phyloP scores from a whole-genome alignment of 140 eudicot genomes.

The Cichorium intybus region DNA sequence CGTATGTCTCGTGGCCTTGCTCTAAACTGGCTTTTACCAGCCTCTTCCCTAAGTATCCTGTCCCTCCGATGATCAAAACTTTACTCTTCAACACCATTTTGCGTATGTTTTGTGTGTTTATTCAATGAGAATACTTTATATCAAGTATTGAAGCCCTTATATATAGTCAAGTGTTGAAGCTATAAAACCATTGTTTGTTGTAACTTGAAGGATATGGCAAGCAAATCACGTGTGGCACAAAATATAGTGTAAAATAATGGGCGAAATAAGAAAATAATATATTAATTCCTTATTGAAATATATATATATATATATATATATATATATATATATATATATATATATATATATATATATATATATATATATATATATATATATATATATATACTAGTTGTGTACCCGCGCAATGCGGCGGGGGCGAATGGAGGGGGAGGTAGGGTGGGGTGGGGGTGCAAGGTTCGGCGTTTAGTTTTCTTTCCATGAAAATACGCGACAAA shows the following conservation, averaged over 20 bases:
- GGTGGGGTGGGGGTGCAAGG: too few species aligned
- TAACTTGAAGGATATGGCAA: not conserved
- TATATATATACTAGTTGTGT: too few species aligned
- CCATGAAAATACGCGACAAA: too few species aligned
- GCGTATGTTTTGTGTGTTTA: not conserved
- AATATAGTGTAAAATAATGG: not conserved
- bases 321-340: too few species aligned
- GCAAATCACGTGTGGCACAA: not conserved
- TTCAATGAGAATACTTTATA: not conserved
- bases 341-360: too few species aligned
- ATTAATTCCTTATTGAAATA: not conserved
- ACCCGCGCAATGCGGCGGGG: too few species aligned
- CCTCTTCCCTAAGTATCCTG: constrained; percentile 79
- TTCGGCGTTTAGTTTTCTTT: too few species aligned
- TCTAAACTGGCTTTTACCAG: constrained; percentile 71
- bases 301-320: too few species aligned
- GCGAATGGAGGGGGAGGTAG: too few species aligned
- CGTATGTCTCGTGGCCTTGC: constrained; percentile 73
- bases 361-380: too few species aligned
- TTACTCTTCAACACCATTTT: constrained; percentile 62
- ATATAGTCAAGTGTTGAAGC: constrained; percentile 10
- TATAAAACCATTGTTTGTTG: too few species aligned
- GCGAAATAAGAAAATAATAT: not conserved
- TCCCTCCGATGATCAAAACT: constrained; percentile 77
- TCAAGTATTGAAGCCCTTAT: not conserved